These are phyloP conservation scores for Rutstroemia sydowiana DNA, from an alignment of 2,329 filamentous ascomycete species.

Conservation along the genomic window DNA sequence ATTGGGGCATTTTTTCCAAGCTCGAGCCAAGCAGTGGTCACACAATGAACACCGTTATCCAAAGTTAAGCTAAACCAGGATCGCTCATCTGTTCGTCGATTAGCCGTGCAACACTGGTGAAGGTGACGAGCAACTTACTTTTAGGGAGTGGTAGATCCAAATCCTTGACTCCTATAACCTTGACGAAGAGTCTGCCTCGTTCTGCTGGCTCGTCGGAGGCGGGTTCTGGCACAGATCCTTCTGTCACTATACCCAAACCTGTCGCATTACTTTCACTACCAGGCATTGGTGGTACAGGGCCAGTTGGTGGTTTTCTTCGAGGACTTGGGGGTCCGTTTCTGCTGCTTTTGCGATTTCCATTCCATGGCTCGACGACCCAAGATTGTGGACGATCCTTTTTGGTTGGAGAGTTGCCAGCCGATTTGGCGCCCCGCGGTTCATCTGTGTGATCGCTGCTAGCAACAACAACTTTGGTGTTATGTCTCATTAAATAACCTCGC, in stretches of 20 bases:
- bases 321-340: slow-evolving; percentile 44
- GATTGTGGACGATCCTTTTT: slow-evolving; percentile 77
- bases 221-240: slow-evolving; percentile 43
- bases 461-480: slow-evolving; percentile 94
- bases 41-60: slow-evolving; percentile 97
- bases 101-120: slow-evolving; percentile 17
- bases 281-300: slow-evolving; percentile 73
- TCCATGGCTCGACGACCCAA: slow-evolving; percentile 97
- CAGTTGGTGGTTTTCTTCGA: slow-evolving; percentile 35
- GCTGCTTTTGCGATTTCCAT: slow-evolving; percentile 66
- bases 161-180: slow-evolving; percentile 97
- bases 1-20: slow-evolving; percentile 87
- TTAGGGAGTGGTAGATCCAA: slow-evolving; percentile 84
- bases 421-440: slow-evolving; percentile 45
- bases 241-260: slow-evolving; percentile 55
- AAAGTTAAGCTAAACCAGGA: slow-evolving; percentile 93
- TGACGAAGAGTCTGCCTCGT: slow-evolving; percentile 87
- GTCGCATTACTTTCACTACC: slow-evolving; percentile 73
- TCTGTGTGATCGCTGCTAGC: slow-evolving; percentile 65
- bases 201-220: slow-evolving; percentile 68
- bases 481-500: slow-evolving; percentile 97
- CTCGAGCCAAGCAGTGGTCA: slow-evolving; percentile 93
- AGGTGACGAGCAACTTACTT: slow-evolving; percentile 53
- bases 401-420: slow-evolving; percentile 60
- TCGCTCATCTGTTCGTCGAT: slow-evolving; percentile 59